A percentile compares a stretch with the other conserved stretches of the same genome.
Evolutionary conservation across 257 asterid genomes (phyloP).

Genomic region (Penstemon davidsonii): DNA sequence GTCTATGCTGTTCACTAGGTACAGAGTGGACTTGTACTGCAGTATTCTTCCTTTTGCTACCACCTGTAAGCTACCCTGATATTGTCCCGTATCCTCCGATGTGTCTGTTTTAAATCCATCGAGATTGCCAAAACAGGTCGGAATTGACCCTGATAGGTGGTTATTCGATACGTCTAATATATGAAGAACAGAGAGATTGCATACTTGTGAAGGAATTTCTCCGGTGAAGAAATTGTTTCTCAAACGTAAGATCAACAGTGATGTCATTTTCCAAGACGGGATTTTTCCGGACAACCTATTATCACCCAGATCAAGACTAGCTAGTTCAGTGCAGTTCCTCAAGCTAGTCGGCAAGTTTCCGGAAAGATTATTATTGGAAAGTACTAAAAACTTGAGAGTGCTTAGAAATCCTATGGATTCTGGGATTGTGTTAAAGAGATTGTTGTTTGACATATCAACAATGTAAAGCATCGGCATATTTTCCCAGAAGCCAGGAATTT

Average conservation of each 20-base stretch:
- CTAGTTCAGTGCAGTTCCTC: constrained; percentile 35
- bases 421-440: constrained; percentile 33
- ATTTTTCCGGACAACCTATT: constrained; percentile 38
- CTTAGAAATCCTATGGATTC: constrained; percentile 31
- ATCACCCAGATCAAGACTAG: constrained; percentile 39
- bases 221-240: constrained; percentile 36
- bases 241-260: constrained; percentile 33
- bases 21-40: constrained; percentile 27
- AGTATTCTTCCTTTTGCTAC: constrained; percentile 35
- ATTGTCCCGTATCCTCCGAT: neutral
- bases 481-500: constrained; percentile 33
- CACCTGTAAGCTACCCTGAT: constrained; percentile 29
- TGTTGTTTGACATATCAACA: constrained; percentile 38
- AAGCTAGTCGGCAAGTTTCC: constrained; percentile 32
- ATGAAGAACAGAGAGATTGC: constrained; percentile 36
- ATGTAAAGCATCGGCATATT: constrained; percentile 25
- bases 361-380: constrained; percentile 36
- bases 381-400: constrained; percentile 26
- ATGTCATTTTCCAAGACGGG: constrained; percentile 37
- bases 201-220: constrained; percentile 29
- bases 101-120: constrained; percentile 30
- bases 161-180: constrained; percentile 36
- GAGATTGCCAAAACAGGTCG: constrained; percentile 36
- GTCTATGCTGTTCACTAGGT: constrained; percentile 39
- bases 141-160: constrained; percentile 30